phyloP scores from a whole-genome alignment of 2,329 filamentous ascomycete genomes.

The Bipolaris zeicola region DNA sequence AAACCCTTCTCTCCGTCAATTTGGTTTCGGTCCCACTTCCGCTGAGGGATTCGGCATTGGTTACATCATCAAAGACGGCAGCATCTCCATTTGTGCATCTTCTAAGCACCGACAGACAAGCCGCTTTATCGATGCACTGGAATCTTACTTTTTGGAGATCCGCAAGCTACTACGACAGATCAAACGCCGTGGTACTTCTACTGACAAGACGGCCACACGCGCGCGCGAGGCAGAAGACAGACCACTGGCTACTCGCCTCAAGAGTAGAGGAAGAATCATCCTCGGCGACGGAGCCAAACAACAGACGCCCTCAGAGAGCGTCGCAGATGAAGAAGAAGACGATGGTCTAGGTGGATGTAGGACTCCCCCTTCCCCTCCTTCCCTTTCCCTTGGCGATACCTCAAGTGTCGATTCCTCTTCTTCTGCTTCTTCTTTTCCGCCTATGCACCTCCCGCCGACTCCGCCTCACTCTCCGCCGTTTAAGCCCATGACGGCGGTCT shows the following conservation, averaged over 20 bases:
- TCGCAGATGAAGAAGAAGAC: slow-evolving; percentile 75
- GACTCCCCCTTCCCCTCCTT: slow-evolving; percentile 43
- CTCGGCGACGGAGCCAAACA: slow-evolving; percentile 61
- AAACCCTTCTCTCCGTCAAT: slow-evolving; percentile 91
- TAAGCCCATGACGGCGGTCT: slow-evolving; percentile 39
- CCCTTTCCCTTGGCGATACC: slow-evolving; percentile 27
- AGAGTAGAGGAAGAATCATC: slow-evolving; percentile 76
- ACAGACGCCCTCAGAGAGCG: slow-evolving; percentile 67
- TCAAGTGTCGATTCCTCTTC: slow-evolving; percentile 14
- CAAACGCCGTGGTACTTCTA: slow-evolving; percentile 59
- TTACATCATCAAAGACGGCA: slow-evolving; percentile 97
- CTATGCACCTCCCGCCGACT: slow-evolving; percentile 29
- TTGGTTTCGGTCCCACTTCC: slow-evolving; percentile 93
- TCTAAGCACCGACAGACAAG: slow-evolving; percentile 94
- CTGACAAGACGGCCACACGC: slow-evolving; percentile 60
- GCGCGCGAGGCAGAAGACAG: slow-evolving; percentile 67
- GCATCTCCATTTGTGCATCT: slow-evolving; percentile 86
- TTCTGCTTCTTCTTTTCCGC: slow-evolving; percentile 18
- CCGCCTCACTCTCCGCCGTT: slow-evolving; percentile 46
- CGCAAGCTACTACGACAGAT: slow-evolving; percentile 79
- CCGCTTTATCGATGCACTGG: slow-evolving; percentile 86
- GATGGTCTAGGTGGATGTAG: slow-evolving; percentile 91
- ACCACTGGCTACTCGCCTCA: slow-evolving; percentile 58
- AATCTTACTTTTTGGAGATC: slow-evolving; percentile 89
- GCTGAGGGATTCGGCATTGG: slow-evolving; percentile 96